phyloP scores from a whole-genome alignment of 1,284 basidiomycete genomes.

The Ustilago hordei region DNA sequence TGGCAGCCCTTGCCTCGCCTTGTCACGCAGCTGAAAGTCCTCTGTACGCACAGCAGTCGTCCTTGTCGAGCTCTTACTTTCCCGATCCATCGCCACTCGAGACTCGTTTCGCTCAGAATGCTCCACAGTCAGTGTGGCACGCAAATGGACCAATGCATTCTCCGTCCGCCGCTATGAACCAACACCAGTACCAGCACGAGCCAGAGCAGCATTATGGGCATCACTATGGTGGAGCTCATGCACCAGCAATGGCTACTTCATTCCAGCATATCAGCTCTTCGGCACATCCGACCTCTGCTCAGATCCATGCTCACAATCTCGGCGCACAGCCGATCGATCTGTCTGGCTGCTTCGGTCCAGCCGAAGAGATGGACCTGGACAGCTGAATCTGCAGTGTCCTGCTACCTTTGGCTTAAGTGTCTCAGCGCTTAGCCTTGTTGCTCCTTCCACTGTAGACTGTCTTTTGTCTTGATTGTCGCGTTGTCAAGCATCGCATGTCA shows the following conservation, averaged over 20 bases:
- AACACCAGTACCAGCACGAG: constrained; percentile 11
- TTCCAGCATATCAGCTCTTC: neutral
- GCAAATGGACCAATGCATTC: neutral
- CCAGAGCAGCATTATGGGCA: constrained; percentile 20
- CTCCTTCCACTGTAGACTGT: neutral
- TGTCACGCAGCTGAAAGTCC: constrained; percentile 33
- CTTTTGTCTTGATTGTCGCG: neutral
- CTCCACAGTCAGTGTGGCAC: constrained; percentile 1
- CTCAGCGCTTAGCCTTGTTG: neutral
- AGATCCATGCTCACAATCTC: neutral
- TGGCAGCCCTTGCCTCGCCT: constrained; percentile 20
- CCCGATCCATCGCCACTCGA: constrained; percentile 28
- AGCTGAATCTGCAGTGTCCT: constrained; percentile 11
- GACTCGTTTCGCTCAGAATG: constrained; percentile 2
- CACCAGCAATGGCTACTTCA: neutral
- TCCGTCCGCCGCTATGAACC: neutral
- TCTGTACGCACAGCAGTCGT: constrained; percentile 49
- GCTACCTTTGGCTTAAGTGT: neutral
- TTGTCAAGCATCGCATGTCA: constrained; percentile 4
- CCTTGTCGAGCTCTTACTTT: constrained; percentile 50
- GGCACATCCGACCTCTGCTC: neutral
- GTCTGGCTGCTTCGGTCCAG: constrained; percentile 25
- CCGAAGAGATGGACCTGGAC: constrained; percentile 53
- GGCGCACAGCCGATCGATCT: constrained; percentile 41
- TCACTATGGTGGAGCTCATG: constrained; percentile 12